phyloP scores from a whole-genome alignment of 108 stramenopile species.

The Mediolabrus comicus region DNA sequence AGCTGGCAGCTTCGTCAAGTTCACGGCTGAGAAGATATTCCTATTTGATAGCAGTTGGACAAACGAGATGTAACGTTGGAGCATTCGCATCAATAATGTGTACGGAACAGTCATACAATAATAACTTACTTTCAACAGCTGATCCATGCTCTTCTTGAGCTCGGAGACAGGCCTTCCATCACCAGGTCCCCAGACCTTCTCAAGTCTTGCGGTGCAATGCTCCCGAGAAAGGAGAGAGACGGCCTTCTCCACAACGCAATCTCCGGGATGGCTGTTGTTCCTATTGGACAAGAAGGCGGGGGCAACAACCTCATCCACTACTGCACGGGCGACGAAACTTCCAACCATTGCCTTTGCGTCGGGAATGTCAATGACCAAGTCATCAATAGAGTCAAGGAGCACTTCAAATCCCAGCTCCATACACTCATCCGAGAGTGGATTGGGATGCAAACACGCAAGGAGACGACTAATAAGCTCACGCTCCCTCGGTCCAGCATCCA shows the following conservation, averaged over 20 bases:
- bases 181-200: slow-evolving; percentile 95
- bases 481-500: slow-evolving; percentile 83
- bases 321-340: slow-evolving; percentile 90
- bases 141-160: slow-evolving; percentile 92
- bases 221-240: slow-evolving; percentile 82
- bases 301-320: slow-evolving; percentile 94
- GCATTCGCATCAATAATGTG: too few species aligned
- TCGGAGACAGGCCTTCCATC: slow-evolving; percentile 94
- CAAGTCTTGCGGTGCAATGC: slow-evolving; percentile 89
- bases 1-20: slow-evolving; percentile 90
- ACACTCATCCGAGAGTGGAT: slow-evolving; percentile 66
- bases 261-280: slow-evolving; percentile 80
- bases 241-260: slow-evolving; percentile 85
- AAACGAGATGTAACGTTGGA: slow-evolving; percentile 1
- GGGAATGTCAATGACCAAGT: slow-evolving; percentile 87
- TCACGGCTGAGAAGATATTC: slow-evolving; percentile 92
- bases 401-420: slow-evolving; percentile 88
- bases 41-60: slow-evolving; percentile 13
- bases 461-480: slow-evolving; percentile 84
- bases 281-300: slow-evolving; percentile 93
- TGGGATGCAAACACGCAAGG: slow-evolving; percentile 83
- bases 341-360: slow-evolving; percentile 84
- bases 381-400: slow-evolving; percentile 83
- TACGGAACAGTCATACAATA: too few species aligned
- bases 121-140: slow-evolving; percentile 63